Percentiles rank a stretch among this genome's conserved stretches.
phyloP scores from a whole-genome alignment of 73 alveolate genomes.

The Tetrahymena thermophila region DNA sequence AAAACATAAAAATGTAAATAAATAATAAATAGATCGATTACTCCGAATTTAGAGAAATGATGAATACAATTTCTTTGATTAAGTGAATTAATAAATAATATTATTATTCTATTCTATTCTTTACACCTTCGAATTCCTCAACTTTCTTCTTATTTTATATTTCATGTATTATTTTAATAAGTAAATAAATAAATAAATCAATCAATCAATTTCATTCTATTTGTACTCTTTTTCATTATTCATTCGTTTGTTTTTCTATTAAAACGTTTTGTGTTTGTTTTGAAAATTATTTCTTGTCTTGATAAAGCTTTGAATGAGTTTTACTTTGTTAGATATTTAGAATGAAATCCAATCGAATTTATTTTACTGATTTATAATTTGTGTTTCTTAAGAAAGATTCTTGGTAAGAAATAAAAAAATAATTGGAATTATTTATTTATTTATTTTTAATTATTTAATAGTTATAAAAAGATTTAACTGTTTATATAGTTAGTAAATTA shows the following conservation, averaged over 20 bases:
- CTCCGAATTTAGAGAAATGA: background rate
- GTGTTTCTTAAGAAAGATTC: background rate
- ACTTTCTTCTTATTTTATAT: background rate
- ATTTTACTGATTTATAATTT: background rate
- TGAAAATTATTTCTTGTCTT: too few relatives aligned
- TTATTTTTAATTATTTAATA: too few relatives aligned
- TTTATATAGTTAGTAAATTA: background rate
- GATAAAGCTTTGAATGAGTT: too few relatives aligned
- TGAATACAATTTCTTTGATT: background rate
- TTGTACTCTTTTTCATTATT: too few relatives aligned
- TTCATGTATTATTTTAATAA: background rate
- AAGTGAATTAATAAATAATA: background rate
- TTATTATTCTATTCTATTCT: background rate
- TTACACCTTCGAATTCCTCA: background rate
- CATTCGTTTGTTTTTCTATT: too few relatives aligned
- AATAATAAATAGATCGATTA: background rate
- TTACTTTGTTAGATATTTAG: too few relatives aligned
- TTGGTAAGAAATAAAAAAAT: background rate
- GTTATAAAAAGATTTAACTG: background rate
- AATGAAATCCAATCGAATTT: background rate
- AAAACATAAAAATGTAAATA: background rate
- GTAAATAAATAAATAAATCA: background rate
- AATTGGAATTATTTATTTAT: background rate
- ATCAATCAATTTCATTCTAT: too few relatives aligned
- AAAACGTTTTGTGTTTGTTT: too few relatives aligned